phyloP scores from a whole-genome alignment of 164 flowering plant species.

The Sedum album region DNA sequence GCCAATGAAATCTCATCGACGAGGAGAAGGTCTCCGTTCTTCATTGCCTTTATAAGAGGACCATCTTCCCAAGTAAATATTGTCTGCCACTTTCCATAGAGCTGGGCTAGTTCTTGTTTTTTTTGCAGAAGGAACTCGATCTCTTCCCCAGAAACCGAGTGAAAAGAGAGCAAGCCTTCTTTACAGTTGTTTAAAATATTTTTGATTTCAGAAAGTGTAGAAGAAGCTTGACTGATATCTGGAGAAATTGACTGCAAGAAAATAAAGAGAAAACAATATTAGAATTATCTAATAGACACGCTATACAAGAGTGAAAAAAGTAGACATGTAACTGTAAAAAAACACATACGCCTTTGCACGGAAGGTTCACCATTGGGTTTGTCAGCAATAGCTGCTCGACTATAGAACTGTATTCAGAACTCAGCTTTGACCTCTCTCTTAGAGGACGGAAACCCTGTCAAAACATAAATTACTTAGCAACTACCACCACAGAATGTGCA shows the following conservation, averaged over 20 bases:
- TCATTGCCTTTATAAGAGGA: constrained; percentile 92
- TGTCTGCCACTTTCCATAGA: constrained; percentile 67
- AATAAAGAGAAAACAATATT: background rate
- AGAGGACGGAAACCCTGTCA: constrained; percentile 83
- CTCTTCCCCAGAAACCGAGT: constrained; percentile 35
- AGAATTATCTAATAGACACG: background rate
- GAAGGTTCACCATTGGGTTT: constrained; percentile 32
- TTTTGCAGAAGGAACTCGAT: constrained; percentile 34
- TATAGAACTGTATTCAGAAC: constrained; percentile 34
- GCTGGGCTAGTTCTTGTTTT: constrained; percentile 26
- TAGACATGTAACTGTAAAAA: background rate
- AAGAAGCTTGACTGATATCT: constrained; percentile 59
- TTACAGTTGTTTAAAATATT: constrained; percentile 26
- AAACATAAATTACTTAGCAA: constrained; percentile 10
- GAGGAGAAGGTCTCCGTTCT: constrained; percentile 70
- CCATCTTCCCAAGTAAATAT: constrained; percentile 96
- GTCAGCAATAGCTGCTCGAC: constrained; percentile 38
- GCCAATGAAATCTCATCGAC: constrained; percentile 96
- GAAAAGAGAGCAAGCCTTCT: constrained; percentile 22
- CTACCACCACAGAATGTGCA: background rate
- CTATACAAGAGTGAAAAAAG: background rate
- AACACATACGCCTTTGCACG: constrained; percentile 35
- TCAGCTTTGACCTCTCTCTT: constrained; percentile 61
- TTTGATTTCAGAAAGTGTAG: constrained; percentile 37
- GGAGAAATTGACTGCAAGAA: constrained; percentile 47